Base-by-base conservation (phyloP, 148 eudicot species). In the Camellia sinensis region DNA sequence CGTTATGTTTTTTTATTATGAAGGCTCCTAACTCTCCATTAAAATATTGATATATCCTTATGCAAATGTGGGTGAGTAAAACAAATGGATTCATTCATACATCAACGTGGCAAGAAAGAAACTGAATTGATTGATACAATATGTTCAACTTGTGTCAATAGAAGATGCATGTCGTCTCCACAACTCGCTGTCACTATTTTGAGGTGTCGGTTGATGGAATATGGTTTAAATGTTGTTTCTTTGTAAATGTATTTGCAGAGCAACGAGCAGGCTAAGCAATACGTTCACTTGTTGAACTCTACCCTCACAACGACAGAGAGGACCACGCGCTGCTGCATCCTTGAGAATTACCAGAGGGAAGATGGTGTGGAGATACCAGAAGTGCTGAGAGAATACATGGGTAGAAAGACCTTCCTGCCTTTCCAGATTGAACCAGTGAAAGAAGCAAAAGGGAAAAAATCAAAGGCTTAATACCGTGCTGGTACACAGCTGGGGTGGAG, bases 221-320 rank as follows among this genome's bases (percentile, higher is more conserved):
- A 29, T 29, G 37, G 37, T 29, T 52, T 52, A 3, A 29, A 17
- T 43, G 7, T 19, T 65, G 64, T 11, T 6, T 12, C 7, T 19
- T 14, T 48, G 37, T 29, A 29, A 29, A 29, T 29, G 37, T 29
- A 1, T 29, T 29, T 29, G 37, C 37, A 29, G 37, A 78, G 84
- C 75, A 93, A 93, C 73, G 95, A 93, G 52, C 94, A 92, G 80
- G 79, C 85, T 14, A 95, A 95, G 79, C 92, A 87, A 18, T 95
- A 93, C 15, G 94, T 92, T 48, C 97, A 95, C 83, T 56, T 93
- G 83, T 81, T 92, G 83, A 93, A 93, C 81, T 93, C 94, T 45
- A 93, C 98, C 5, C 95, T 95, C 57, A 91, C 97, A 53, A 97
- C 99, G 22, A 95, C 95, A 17, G 95, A 93, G 81, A 89, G 97